Percentiles rank a stretch among this genome's conserved stretches.
Conservation (phyloP, 108 stramenopile species). For the Aurantiochytrium sp. region DNA sequence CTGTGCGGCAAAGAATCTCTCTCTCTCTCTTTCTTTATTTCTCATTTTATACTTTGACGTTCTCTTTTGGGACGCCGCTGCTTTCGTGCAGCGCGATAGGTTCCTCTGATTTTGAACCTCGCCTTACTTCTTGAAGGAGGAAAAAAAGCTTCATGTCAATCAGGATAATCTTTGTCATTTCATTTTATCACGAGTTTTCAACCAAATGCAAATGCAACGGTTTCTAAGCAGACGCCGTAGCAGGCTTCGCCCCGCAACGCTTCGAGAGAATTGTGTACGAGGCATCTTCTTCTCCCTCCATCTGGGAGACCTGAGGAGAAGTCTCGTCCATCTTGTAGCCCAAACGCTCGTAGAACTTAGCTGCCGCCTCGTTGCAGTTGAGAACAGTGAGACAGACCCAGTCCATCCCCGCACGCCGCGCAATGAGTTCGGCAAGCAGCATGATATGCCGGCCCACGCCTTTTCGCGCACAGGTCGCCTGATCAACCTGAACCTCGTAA, state of each 20-base stretch:
- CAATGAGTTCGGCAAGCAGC: background rate
- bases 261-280: background rate
- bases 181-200: too few relatives aligned
- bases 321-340: background rate
- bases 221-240: too few relatives aligned
- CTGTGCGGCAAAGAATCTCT: too few relatives aligned
- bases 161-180: too few relatives aligned
- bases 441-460: background rate
- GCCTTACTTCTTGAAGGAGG: too few relatives aligned
- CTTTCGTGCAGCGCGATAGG: too few relatives aligned
- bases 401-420: background rate
- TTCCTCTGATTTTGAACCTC: too few relatives aligned
- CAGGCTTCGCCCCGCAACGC: background rate
- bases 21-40: background rate
- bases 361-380: background rate
- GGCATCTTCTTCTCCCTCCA: background rate
- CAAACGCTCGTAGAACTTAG: background rate
- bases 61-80: too few relatives aligned
- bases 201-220: too few relatives aligned
- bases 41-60: background rate
- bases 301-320: background rate
- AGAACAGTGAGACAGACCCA: background rate
- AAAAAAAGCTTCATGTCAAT: too few relatives aligned
- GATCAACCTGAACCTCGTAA: constrained; percentile 7
- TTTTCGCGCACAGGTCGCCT: background rate